Evolutionary conservation across 306 rosid genomes (phyloP), one percentile per base, ranked within the genome.

Genomic region (Trichosanthes cucumerina): DNA sequence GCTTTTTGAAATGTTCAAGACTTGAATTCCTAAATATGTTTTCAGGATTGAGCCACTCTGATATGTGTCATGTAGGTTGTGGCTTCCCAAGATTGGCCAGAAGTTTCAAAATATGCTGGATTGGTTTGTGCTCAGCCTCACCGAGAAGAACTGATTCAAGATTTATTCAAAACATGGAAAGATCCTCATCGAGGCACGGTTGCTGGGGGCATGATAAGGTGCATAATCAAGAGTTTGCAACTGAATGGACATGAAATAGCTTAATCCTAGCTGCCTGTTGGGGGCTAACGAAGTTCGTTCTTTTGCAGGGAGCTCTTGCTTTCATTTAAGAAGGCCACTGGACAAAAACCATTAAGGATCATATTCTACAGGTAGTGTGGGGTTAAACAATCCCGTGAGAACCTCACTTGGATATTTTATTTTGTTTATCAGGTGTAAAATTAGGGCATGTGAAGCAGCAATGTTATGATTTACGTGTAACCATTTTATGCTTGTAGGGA

Each of bases 71-170:
- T 66, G 68, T 85, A 91, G 97, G 94, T 91, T 78, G 94, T 91
- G 80, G 94, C 97, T 46, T 91, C 94, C 70, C 97, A 90, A 81
- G 97, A 91, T 81, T 91, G 97, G 97, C 97, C 97, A 28, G 97
- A 90, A 85, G 88, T 91, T 70, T 88, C 92, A 34, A 91, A 88
- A 63, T 90, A 91, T 83, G 94, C 94, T 31, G 97, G 97, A 56
- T 80, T 91, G 59, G 94, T 91, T 56, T 87, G 91, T 47, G 91
- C 97, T 78, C 97, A 91, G 83, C 80, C 94, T 56, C 97, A 87
- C 76, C 88, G 97, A 4, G 89, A 90, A 83, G 97, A 91, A 81
- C 90, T 88, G 77, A 89, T 91, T 82, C 91, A 91, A 83, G 94
- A 91, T 79, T 85, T 91, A 78, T 91, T 80, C 81, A 91, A 87